These are phyloP conservation scores for Immersiporthe knoxdaviesiana DNA, from an alignment of 2,329 filamentous ascomycete genomes.

Conservation along the genomic window DNA sequence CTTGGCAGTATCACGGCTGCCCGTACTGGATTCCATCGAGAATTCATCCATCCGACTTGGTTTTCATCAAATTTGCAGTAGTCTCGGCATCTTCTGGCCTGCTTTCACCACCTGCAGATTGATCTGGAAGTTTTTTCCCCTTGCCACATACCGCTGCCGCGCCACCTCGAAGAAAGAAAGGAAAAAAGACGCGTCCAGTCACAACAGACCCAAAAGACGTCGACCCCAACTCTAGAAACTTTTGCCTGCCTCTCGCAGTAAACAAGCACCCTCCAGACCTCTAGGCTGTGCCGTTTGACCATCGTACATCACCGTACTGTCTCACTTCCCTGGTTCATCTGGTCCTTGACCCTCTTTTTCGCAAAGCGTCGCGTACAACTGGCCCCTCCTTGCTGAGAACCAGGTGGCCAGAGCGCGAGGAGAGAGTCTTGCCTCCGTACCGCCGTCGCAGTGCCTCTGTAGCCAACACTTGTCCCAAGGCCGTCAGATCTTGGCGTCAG, in stretches of 20 bases:
- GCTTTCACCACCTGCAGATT: slow-evolving; percentile 1
- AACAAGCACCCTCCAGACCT: slow-evolving; percentile 13
- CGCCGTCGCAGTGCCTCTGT: slow-evolving; percentile 25
- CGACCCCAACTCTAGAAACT: slow-evolving; percentile 14
- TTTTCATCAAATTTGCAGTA: slow-evolving; percentile 23
- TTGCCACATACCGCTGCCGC: neutral
- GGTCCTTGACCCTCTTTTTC: slow-evolving; percentile 19
- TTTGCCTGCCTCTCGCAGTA: slow-evolving; percentile 19
- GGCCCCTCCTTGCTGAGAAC: slow-evolving; percentile 4
- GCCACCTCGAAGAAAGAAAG: neutral
- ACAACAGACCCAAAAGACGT: neutral
- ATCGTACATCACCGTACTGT: slow-evolving; percentile 18
- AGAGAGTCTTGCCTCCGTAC: slow-evolving; percentile 16
- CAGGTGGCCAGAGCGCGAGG: slow-evolving; percentile 12
- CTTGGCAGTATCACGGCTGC: slow-evolving; percentile 9
- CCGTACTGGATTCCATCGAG: slow-evolving; percentile 18
- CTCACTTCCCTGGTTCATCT: slow-evolving; percentile 8
- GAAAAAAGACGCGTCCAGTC: neutral
- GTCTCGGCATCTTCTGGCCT: slow-evolving; percentile 19
- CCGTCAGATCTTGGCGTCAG: slow-evolving; percentile 13
- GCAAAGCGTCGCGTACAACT: slow-evolving; percentile 18
- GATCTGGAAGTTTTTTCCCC: neutral
- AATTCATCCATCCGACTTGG: slow-evolving; percentile 7
- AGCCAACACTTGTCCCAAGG: slow-evolving; percentile 16
- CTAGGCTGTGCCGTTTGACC: slow-evolving; percentile 19